Percentiles rank a stretch among this genome's conserved stretches.
phyloP scores from a whole-genome alignment of 75 land plant genomes.

The Sequoiadendron giganteum region DNA sequence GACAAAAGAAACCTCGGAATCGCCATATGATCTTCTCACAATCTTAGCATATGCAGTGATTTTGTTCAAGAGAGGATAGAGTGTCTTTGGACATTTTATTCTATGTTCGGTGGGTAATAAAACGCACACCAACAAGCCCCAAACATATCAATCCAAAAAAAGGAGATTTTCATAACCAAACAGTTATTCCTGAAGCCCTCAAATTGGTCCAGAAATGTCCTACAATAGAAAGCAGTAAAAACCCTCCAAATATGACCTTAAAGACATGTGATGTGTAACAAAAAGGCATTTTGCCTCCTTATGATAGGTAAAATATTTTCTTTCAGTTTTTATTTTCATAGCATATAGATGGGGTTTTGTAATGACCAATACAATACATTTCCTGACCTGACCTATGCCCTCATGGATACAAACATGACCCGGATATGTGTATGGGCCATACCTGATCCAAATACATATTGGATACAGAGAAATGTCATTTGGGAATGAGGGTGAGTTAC shows the following conservation, averaged over 20 bases:
- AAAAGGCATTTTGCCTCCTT: too few species aligned
- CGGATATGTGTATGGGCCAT: background rate
- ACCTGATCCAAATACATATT: background rate
- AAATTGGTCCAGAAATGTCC: background rate
- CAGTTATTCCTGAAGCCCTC: background rate
- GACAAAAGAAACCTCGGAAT: too few species aligned
- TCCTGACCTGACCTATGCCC: background rate
- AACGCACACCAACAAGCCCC: too few species aligned
- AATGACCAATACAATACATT: background rate
- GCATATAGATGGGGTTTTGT: background rate
- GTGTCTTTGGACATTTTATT: too few species aligned
- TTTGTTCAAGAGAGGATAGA: too few species aligned
- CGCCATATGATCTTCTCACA: too few species aligned
- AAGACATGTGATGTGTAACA: background rate
- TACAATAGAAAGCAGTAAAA: background rate
- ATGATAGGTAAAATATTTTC: too few species aligned
- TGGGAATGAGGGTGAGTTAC: background rate
- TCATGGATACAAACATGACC: background rate
- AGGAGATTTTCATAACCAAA: background rate
- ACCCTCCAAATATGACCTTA: background rate
- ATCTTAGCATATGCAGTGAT: too few species aligned
- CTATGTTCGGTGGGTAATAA: too few species aligned
- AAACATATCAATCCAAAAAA: background rate
- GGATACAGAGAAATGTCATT: background rate
- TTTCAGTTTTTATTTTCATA: background rate